phyloP scores from a whole-genome alignment of 805 yeast species.

The Suhomyces xylopsoci region DNA sequence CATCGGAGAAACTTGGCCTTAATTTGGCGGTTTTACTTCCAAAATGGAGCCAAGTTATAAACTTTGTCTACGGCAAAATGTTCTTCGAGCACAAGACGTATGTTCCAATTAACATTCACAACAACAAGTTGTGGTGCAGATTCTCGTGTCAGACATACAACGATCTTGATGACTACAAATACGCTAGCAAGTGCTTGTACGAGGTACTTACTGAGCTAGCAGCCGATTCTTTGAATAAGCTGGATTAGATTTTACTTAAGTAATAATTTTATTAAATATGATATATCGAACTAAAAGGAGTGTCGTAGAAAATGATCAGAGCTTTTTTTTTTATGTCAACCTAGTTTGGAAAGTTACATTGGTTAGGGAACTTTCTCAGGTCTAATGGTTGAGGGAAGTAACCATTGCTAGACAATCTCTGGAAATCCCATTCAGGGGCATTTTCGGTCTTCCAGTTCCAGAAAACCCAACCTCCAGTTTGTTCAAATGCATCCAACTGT shows the following conservation, averaged over 20 bases:
- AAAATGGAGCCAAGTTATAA: neutral
- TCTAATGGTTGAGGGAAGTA: constrained; percentile 79
- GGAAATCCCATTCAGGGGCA: constrained; percentile 83
- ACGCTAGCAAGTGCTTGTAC: constrained; percentile 42
- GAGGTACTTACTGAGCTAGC: constrained; percentile 12
- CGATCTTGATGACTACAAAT: constrained; percentile 51
- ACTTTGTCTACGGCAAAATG: constrained; percentile 4
- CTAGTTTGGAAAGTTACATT: constrained; percentile 45
- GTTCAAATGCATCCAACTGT: constrained; percentile 78
- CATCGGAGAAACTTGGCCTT: constrained; percentile 18
- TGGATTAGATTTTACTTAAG: neutral
- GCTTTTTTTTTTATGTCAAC: neutral
- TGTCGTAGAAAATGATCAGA: neutral
- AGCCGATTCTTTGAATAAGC: neutral
- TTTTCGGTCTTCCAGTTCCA: constrained; percentile 93
- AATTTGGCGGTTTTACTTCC: constrained; percentile 7
- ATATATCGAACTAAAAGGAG: neutral
- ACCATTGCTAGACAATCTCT: constrained; percentile 51
- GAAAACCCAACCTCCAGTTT: constrained; percentile 82
- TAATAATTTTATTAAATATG: neutral
- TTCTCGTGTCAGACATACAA: constrained; percentile 62
- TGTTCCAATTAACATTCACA: constrained; percentile 45
- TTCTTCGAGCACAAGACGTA: constrained; percentile 34
- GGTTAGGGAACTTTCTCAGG: constrained; percentile 66
- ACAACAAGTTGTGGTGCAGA: constrained; percentile 32